phyloP scores from a whole-genome alignment of 2,329 filamentous ascomycete species.

The Aspergillus sp. region DNA sequence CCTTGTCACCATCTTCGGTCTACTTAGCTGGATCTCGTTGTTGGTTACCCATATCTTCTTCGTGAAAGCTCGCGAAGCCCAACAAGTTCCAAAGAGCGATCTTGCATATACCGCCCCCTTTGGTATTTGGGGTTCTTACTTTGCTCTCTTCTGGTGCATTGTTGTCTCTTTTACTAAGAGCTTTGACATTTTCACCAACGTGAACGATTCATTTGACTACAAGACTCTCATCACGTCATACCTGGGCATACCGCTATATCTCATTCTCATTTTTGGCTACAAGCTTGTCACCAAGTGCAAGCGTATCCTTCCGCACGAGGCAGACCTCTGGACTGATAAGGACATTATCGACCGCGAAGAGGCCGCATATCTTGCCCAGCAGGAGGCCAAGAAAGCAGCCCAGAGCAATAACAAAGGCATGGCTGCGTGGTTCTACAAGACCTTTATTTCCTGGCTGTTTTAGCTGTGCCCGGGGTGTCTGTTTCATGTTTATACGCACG shows the following conservation, averaged over 20 bases:
- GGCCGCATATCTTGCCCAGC: slow-evolving; percentile 62
- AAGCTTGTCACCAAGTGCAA: slow-evolving; percentile 59
- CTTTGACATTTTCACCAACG: slow-evolving; percentile 67
- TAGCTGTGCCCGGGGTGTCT: slow-evolving; percentile 26
- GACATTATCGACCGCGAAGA: slow-evolving; percentile 72
- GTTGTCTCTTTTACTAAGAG: slow-evolving; percentile 81
- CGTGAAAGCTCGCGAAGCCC: slow-evolving; percentile 61
- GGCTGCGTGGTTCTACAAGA: slow-evolving; percentile 56
- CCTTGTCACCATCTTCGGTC: slow-evolving; percentile 65
- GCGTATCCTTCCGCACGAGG: slow-evolving; percentile 57
- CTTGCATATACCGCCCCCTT: slow-evolving; percentile 70
- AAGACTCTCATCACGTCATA: slow-evolving; percentile 77
- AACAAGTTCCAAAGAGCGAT: slow-evolving; percentile 55
- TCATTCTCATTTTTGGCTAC: slow-evolving; percentile 68
- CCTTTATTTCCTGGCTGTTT: slow-evolving; percentile 62
- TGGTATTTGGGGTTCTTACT: slow-evolving; percentile 67
- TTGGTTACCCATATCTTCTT: slow-evolving; percentile 68
- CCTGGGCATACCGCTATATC: slow-evolving; percentile 72
- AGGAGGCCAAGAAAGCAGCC: slow-evolving; percentile 45
- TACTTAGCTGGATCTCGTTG: slow-evolving; percentile 68
- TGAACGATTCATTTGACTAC: slow-evolving; percentile 60
- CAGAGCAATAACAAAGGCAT: slow-evolving; percentile 34
- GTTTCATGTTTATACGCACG: neutral
- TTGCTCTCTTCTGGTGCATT: slow-evolving; percentile 67
- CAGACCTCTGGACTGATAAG: slow-evolving; percentile 72